phyloP scores from a whole-genome alignment of 176 grass and related monocot species.

The Guadua angustifolia region DNA sequence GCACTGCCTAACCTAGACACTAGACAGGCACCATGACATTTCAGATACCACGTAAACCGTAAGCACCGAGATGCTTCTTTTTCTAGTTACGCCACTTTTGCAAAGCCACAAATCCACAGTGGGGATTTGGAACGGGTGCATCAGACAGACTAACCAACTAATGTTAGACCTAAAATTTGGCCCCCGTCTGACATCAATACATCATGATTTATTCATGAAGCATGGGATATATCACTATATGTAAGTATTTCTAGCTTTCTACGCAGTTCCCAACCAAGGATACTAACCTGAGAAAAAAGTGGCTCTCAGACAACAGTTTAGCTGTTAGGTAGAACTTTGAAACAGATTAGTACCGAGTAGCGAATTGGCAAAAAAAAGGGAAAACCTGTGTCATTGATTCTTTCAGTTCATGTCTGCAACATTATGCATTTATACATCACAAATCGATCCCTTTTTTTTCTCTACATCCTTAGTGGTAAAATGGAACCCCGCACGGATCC shows the following conservation, averaged over 20 bases:
- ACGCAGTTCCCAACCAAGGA: background rate
- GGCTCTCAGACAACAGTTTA: background rate
- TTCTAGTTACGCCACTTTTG: background rate
- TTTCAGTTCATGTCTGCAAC: background rate
- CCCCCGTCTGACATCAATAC: background rate
- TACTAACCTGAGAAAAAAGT: background rate
- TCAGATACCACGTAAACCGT: background rate
- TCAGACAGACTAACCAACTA: background rate
- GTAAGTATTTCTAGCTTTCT: background rate
- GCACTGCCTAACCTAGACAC: background rate
- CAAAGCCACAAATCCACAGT: background rate
- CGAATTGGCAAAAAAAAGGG: background rate
- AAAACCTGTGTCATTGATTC: background rate
- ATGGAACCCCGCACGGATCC: background rate
- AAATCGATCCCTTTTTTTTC: background rate
- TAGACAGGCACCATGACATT: background rate
- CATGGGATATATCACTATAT: background rate
- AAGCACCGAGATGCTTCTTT: background rate
- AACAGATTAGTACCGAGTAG: background rate
- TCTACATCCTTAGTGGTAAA: background rate
- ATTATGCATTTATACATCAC: background rate
- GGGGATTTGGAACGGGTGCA: background rate
- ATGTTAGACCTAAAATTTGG: background rate
- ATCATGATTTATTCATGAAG: background rate
- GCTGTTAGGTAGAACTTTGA: no score